These are phyloP conservation scores for Endoconidiophora polonica DNA, from an alignment of 2,329 filamentous ascomycete genomes.

Conservation along the genomic window DNA sequence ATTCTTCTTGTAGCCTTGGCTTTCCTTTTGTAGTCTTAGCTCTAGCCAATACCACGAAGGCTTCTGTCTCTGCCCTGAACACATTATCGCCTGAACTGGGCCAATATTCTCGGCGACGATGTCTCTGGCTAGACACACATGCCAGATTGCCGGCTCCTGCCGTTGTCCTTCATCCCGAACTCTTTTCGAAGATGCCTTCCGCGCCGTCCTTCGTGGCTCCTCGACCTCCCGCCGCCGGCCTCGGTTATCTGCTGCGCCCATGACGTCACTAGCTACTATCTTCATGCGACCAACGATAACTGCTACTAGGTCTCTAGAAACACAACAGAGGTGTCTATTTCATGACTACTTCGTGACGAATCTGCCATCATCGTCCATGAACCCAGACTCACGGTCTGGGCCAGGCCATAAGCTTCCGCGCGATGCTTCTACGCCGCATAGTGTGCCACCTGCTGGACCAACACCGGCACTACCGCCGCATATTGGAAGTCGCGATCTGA, in stretches of 20 bases:
- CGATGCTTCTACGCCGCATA: conserved; percentile 64
- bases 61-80: too few species aligned
- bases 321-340: conserved; percentile 37
- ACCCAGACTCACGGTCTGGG: conserved; percentile 63
- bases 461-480: conserved; percentile 42
- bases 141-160: neutral
- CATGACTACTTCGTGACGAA: conserved; percentile 97
- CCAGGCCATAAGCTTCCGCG: conserved; percentile 76
- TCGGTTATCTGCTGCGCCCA: neutral
- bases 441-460: conserved; percentile 36
- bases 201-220: neutral
- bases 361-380: conserved; percentile 78
- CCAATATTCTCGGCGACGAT: too few species aligned
- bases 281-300: neutral
- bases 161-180: neutral
- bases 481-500: conserved; percentile 56
- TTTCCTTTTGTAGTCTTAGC: too few species aligned
- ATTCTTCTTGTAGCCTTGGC: too few species aligned
- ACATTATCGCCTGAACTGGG: too few species aligned
- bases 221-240: neutral
- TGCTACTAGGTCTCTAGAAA: neutral
- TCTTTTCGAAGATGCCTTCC: neutral
- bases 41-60: too few species aligned
- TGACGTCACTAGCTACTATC: conserved; percentile 7
- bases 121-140: too few species aligned